Evolutionary conservation across 2,329 filamentous ascomycete species (phyloP).

Genomic region (Aspergillus luchuensis): DNA sequence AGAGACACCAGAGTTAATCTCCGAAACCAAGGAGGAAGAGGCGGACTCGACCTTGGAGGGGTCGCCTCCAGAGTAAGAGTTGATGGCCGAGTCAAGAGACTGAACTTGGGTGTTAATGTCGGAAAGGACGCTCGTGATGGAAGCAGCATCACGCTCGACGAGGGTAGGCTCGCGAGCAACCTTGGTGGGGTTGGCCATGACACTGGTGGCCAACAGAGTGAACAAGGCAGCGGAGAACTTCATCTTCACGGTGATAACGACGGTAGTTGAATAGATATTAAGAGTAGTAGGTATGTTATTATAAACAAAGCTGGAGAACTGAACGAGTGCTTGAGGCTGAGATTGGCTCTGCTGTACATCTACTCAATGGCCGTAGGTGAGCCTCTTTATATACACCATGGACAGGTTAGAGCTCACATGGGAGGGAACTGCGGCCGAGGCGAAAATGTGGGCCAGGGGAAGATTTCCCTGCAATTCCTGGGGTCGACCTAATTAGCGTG

Average conservation of each 20-base stretch:
- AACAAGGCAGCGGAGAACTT: constrained; percentile 26
- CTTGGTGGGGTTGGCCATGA: constrained; percentile 27
- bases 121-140: constrained; percentile 23
- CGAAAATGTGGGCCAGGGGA: constrained; percentile 14
- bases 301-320: neutral
- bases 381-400: constrained; percentile 18
- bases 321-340: constrained; percentile 26
- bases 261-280: constrained; percentile 17
- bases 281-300: constrained; percentile 7
- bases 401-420: constrained; percentile 17
- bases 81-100: constrained; percentile 27
- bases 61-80: constrained; percentile 29
- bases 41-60: constrained; percentile 24
- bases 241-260: constrained; percentile 23
- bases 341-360: constrained; percentile 12
- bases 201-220: constrained; percentile 26
- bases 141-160: constrained; percentile 21
- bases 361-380: neutral
- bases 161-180: constrained; percentile 12
- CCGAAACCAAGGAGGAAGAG: constrained; percentile 24
- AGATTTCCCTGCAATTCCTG: neutral
- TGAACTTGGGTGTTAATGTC: constrained; percentile 23
- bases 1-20: constrained; percentile 30
- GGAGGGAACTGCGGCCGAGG: constrained; percentile 1
- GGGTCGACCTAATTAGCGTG: constrained; percentile 12